Base-by-base conservation (phyloP, 768 basidiomycete species). In the Infundibulicybe gibba region DNA sequence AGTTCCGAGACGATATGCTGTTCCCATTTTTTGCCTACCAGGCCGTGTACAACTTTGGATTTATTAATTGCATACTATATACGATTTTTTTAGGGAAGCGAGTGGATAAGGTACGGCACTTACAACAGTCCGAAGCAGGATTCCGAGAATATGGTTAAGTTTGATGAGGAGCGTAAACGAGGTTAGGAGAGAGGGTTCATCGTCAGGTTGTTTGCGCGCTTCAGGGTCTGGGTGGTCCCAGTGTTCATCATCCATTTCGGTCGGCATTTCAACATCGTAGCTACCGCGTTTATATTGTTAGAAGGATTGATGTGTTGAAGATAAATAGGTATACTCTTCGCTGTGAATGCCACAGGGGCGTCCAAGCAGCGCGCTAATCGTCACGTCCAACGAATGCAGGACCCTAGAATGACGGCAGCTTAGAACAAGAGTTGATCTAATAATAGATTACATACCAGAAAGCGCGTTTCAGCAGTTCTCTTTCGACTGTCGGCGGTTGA, bases 181-280 rank as follows among this genome's bases (percentile, higher is more conserved):
- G 1, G 78, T 49, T 6, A 81, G 47, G 2, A 52, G 54, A 1
- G 78, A 74, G 0, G 79, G 75, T 45, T 70, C 71, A 6, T 65
- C 71, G 3, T 64, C 55, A 1, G 85, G 85, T 48, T 85, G 84
- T 41, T 69, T 70, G 61, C 81, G 83, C 4, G 65, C 62, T 20
- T 60, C 61, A 3, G 70, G 68, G 32, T 76, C 74, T 16, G 54
- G 64, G 49, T 59, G 64, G 10, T 71, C 71, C 82, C 83, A 85
- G 48, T 77, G 84, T 41, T 85, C 81, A 55, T 87, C 85, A 45
- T 87, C 85, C 15, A 81, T 79, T 11, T 83, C 81, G 0, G 77
- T 53, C 1, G 84, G 83, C 11, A 74, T 68, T 16, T 81, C 82
- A 14, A 79, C 67, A 46, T 87, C 83, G 48, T 78, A 80, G 51